Conservation (phyloP, 345 rosid species). For the Syzygium jambos region DNA sequence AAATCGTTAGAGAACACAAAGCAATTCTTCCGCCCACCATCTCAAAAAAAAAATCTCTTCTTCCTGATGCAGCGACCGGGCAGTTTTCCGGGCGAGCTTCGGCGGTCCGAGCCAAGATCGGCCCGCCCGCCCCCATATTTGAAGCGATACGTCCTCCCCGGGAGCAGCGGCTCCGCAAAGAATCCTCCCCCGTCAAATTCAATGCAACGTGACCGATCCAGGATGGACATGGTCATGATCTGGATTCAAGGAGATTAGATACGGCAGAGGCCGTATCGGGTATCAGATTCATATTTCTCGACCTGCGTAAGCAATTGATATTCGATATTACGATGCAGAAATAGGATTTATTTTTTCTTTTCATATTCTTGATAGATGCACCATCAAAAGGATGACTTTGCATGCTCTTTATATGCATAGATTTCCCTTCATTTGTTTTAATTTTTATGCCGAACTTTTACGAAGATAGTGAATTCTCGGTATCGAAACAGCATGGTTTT, state of each 20-base stretch:
- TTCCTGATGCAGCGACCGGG: background rate
- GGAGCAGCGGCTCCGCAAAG: background rate
- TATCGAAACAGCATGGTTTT: too few species aligned
- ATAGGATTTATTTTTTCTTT: background rate
- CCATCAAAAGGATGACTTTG: background rate
- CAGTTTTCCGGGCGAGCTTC: background rate
- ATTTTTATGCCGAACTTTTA: too few species aligned
- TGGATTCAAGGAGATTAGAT: background rate
- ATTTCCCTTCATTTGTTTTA: too few species aligned
- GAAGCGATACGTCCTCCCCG: background rate
- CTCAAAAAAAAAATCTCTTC: background rate
- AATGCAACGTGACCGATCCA: background rate
- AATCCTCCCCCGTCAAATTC: too few species aligned
- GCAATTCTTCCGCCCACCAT: background rate
- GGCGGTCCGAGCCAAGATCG: background rate
- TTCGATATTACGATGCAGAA: background rate
- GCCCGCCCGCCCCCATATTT: background rate
- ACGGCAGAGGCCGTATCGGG: background rate
- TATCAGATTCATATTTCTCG: background rate
- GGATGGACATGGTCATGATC: background rate
- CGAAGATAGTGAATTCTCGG: too few species aligned
- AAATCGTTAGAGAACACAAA: background rate
- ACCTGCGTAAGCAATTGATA: background rate
- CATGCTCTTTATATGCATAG: too few species aligned
- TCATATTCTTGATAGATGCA: background rate